Conservation (phyloP, 2,329 filamentous ascomycete species). For the Pseudogymnoascus verrucosus region DNA sequence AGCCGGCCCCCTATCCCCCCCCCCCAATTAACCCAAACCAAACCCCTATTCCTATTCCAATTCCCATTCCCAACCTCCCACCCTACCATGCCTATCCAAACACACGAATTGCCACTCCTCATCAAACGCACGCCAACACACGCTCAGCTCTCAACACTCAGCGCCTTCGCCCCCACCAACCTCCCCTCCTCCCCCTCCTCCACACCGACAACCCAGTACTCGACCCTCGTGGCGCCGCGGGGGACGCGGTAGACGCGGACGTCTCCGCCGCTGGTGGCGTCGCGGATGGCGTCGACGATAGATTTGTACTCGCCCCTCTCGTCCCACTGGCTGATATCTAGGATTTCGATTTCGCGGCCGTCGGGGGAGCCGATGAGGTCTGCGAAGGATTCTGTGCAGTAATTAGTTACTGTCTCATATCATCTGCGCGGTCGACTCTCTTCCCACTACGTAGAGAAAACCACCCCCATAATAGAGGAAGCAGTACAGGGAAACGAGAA, state of each 20-base stretch:
- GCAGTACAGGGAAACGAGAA: slow-evolving; percentile 11
- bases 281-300: slow-evolving; percentile 60
- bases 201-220: slow-evolving; percentile 73
- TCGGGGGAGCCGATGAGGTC: slow-evolving; percentile 51
- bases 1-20: not conserved
- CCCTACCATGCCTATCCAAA: not conserved
- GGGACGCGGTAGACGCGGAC: slow-evolving; percentile 68
- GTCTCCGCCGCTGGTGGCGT: slow-evolving; percentile 53
- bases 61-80: too few species aligned
- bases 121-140: too few species aligned
- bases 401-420: too few species aligned
- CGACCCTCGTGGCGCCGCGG: slow-evolving; percentile 53
- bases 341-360: slow-evolving; percentile 53
- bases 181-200: slow-evolving; percentile 48
- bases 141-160: slow-evolving; percentile 57
- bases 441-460: too few species aligned
- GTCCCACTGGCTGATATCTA: slow-evolving; percentile 68
- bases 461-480: not conserved
- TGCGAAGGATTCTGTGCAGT: slow-evolving; percentile 55
- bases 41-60: not conserved
- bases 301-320: slow-evolving; percentile 59
- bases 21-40: not conserved
- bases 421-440: too few species aligned
- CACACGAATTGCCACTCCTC: not conserved
- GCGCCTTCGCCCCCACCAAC: slow-evolving; percentile 70